These are phyloP conservation scores for Ustilago lituana DNA, from an alignment of 1,284 basidiomycete genomes.

Conservation along the genomic window DNA sequence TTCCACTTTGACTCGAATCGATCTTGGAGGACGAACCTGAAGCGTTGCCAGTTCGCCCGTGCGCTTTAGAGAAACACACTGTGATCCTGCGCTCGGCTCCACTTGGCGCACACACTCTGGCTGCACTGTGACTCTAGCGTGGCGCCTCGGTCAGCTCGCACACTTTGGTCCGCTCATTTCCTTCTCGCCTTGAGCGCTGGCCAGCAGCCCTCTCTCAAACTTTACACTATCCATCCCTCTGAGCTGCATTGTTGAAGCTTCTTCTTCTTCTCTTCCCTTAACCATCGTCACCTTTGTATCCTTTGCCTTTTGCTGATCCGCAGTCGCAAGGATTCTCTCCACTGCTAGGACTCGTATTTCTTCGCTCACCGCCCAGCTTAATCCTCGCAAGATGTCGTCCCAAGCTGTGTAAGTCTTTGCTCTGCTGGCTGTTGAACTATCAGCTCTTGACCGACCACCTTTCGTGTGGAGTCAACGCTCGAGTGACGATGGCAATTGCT, in stretches of 20 bases:
- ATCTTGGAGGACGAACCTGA: constrained; percentile 16
- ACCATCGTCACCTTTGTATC: constrained; percentile 4
- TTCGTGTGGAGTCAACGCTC: no score
- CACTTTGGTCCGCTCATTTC: constrained; percentile 30
- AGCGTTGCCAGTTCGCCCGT: background rate
- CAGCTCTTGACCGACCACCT: no score
- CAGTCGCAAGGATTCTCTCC: constrained; percentile 46
- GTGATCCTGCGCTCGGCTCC: constrained; percentile 16
- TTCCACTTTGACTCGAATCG: constrained; percentile 9
- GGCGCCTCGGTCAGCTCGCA: constrained; percentile 13
- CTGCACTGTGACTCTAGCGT: constrained; percentile 1
- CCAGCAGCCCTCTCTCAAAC: constrained; percentile 3
- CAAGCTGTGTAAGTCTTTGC: constrained; percentile 50
- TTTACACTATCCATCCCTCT: constrained; percentile 16
- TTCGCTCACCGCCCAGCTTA: constrained; percentile 41
- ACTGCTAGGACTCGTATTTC: constrained; percentile 32
- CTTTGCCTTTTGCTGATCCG: constrained; percentile 25
- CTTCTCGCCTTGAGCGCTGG: constrained; percentile 9
- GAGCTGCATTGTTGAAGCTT: constrained; percentile 15
- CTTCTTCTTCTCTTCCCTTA: constrained; percentile 9
- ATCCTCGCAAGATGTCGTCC: constrained; percentile 47
- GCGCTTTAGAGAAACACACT: no score
- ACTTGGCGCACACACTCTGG: constrained; percentile 1
- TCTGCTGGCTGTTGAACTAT: background rate
- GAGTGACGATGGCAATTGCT: no score